A percentile compares a stretch with the other conserved stretches of the same genome.
Conservation (phyloP, 2,329 filamentous ascomycete species). For the Fusarium subglutinans region DNA sequence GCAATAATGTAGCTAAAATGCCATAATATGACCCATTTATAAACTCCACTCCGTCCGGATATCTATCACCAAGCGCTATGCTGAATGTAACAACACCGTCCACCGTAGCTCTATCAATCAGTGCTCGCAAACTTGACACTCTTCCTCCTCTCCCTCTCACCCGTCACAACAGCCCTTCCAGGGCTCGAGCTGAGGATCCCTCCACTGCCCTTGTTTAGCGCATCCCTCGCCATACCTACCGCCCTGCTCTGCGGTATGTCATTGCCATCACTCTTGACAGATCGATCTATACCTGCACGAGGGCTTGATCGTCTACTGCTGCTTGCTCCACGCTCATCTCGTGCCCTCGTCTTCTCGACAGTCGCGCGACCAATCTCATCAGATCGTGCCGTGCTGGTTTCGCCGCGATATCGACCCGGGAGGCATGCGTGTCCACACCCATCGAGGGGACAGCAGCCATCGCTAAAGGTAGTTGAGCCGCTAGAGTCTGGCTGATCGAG, state of each 20-base stretch:
- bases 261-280: slow-evolving; percentile 57
- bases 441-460: slow-evolving; percentile 71
- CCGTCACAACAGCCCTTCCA: slow-evolving; percentile 47
- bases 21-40: too few relatives aligned
- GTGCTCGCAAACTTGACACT: slow-evolving; percentile 70
- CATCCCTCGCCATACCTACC: slow-evolving; percentile 67
- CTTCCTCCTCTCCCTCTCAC: slow-evolving; percentile 66
- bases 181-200: slow-evolving; percentile 62
- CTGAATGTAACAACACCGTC: too few relatives aligned
- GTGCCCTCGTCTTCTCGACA: slow-evolving; percentile 49
- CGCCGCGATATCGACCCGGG: slow-evolving; percentile 64
- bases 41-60: too few relatives aligned
- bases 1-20: too few relatives aligned
- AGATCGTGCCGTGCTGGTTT: slow-evolving; percentile 54
- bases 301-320: slow-evolving; percentile 46
- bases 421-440: slow-evolving; percentile 72
- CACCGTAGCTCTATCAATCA: slow-evolving; percentile 32
- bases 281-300: slow-evolving; percentile 35
- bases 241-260: slow-evolving; percentile 68
- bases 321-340: slow-evolving; percentile 40
- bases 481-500: slow-evolving; percentile 29
- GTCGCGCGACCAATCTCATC: slow-evolving; percentile 63
- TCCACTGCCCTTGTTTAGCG: slow-evolving; percentile 51
- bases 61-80: too few relatives aligned
- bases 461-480: slow-evolving; percentile 51